Base-by-base conservation (phyloP, 306 rosid genomes). In the Lagenaria siceraria region DNA sequence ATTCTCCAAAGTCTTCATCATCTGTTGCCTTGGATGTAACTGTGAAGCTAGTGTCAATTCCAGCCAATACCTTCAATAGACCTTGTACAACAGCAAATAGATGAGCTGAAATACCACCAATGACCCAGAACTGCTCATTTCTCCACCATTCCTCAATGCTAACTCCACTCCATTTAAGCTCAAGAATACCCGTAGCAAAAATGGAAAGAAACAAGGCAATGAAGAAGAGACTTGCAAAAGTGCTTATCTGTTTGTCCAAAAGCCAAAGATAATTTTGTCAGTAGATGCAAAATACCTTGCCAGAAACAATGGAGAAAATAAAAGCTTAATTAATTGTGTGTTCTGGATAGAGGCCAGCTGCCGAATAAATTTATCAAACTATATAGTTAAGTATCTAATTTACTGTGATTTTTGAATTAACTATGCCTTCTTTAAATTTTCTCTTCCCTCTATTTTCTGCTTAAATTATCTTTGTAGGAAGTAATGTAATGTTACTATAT, bases 141-240 rank as follows among this genome's bases (percentile, higher is more conserved):
- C 99, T 95, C 99, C 99, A 95, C 99, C 97, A 90, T 82, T 95
- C 98, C 79, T 95, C 98, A 22, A 95, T 95, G 90, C 96, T 90
- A 42, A 95, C 98, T 78, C 97, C 97, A 81, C 97, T 92, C 98
- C 98, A 95, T 86, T 88, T 92, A 81, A 95, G 86, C 88, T 95
- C 99, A 56, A 95, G 97, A 80, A 95, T 78, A n/a, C 96, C 97
- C 1, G 99, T 89, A 9, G 90, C 97, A 3, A 89, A 77, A 95
- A 95, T 92, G 25, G 97, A 90, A 40, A 85, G 55, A 89, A 95
- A 95, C 72, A 95, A 84, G 75, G 96, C 91, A 77, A 95, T 85
- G 75, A 95, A 90, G 91, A 58, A 85, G 79, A 95, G 82, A 85
- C 97, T 84, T 27, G 97, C 98, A 49, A 89, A 90, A 56, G 97